phyloP scores from a whole-genome alignment of 805 yeast genomes.

The Spathaspora girioi region DNA sequence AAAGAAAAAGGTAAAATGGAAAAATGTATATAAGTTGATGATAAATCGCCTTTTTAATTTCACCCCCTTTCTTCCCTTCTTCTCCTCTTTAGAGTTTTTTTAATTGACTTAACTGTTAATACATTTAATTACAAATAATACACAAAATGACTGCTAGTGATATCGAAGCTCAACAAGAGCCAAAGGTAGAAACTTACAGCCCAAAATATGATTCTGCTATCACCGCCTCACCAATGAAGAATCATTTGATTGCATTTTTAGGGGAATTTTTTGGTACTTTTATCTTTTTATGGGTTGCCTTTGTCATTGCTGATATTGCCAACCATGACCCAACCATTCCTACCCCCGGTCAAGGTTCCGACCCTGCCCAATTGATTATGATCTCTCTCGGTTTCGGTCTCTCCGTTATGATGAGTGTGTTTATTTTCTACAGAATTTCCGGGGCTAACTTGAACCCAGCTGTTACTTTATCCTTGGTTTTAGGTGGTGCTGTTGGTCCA shows the following conservation, averaged over 20 bases:
- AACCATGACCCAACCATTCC: slow-evolving; percentile 48
- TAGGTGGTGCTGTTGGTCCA: slow-evolving; percentile 72
- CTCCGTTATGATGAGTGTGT: slow-evolving; percentile 72
- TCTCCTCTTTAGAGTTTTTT: slow-evolving; percentile 3
- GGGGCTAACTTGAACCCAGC: slow-evolving; percentile 93
- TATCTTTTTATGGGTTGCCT: slow-evolving; percentile 78
- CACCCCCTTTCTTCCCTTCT: slow-evolving; percentile 3
- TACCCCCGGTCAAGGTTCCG: slow-evolving; percentile 35
- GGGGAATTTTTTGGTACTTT: slow-evolving; percentile 89
- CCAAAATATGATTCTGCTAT: slow-evolving; percentile 16
- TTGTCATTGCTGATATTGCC: slow-evolving; percentile 79
- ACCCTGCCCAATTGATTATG: slow-evolving; percentile 70
- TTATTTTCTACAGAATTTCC: slow-evolving; percentile 67
- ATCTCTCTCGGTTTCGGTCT: slow-evolving; percentile 86
- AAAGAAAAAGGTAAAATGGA: neutral
- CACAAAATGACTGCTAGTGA: slow-evolving; percentile 21
- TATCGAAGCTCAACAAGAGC: slow-evolving; percentile 23
- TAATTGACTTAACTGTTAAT: neutral
- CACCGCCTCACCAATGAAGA: slow-evolving; percentile 24
- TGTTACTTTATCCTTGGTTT: slow-evolving; percentile 69
- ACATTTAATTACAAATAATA: no score
- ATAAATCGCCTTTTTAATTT: neutral
- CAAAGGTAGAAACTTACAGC: slow-evolving; percentile 20
- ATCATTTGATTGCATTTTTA: slow-evolving; percentile 62
- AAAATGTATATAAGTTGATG: neutral